Percentiles rank a stretch among this genome's conserved stretches.
Evolutionary conservation across 441 rosid species (phyloP).

Genomic region (Capsella rubella): DNA sequence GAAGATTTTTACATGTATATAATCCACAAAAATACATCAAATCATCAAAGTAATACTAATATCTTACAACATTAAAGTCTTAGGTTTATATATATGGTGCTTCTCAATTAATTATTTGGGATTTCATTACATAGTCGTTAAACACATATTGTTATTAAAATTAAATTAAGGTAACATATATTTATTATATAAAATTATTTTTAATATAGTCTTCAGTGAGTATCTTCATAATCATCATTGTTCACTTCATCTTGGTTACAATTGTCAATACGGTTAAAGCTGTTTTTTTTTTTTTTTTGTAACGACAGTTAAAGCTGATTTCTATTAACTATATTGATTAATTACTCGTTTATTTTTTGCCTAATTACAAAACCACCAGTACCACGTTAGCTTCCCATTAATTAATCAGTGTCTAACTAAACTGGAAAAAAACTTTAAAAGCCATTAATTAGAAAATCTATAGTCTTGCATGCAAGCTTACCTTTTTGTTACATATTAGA

Average conservation of each 20-base stretch:
- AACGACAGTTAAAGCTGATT: constrained; percentile 25
- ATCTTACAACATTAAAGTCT: neutral
- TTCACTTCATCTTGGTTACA: neutral
- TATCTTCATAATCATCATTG: too few species aligned
- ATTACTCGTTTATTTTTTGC: neutral
- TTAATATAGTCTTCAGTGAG: too few species aligned
- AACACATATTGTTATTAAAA: too few species aligned
- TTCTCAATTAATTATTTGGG: neutral
- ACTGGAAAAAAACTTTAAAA: neutral
- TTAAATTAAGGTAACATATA: too few species aligned
- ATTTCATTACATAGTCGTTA: neutral
- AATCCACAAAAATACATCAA: neutral
- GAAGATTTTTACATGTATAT: neutral
- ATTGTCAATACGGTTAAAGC: constrained; percentile 9
- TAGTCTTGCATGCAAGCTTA: constrained; percentile 30
- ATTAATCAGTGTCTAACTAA: neutral
- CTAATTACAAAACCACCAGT: constrained; percentile 5
- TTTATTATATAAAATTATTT: too few species aligned
- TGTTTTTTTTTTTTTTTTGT: neutral
- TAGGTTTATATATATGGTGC: neutral
- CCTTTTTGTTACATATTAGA: constrained; percentile 20
- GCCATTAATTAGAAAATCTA: constrained; percentile 24
- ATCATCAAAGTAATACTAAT: neutral
- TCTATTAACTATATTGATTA: constrained; percentile 10
- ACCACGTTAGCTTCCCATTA: constrained; percentile 3